phyloP scores from a whole-genome alignment of 768 basidiomycete genomes.

The Boletus speciosus region DNA sequence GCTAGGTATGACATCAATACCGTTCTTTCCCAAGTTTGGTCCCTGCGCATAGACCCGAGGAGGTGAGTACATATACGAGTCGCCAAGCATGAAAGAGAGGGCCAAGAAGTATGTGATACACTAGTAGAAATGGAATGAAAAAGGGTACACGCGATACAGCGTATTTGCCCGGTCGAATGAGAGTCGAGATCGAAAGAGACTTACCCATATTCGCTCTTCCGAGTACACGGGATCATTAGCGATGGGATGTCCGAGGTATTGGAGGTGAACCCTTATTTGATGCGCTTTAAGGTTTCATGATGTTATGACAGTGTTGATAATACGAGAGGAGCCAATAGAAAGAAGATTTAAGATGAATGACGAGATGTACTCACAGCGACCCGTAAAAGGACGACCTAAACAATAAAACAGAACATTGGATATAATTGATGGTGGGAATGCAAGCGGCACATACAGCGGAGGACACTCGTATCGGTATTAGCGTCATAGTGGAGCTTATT shows the following conservation, averaged over 20 bases:
- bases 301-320: constrained; percentile 6
- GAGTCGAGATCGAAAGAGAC: constrained; percentile 10
- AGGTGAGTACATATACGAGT: background rate
- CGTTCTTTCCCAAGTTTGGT: constrained; percentile 67
- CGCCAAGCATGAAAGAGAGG: background rate
- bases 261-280: constrained; percentile 95
- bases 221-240: constrained; percentile 96
- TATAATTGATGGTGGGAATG: background rate
- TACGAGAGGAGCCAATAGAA: background rate
- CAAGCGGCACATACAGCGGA: constrained; percentile 58
- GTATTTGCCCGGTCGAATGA: background rate
- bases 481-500: constrained; percentile 76
- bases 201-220: constrained; percentile 71
- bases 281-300: constrained; percentile 57
- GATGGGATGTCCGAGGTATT: constrained; percentile 90
- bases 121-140: background rate
- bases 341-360: background rate
- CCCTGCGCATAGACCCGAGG: constrained; percentile 44
- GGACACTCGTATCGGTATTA: constrained; percentile 77
- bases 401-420: background rate
- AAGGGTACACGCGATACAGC: background rate
- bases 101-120: background rate
- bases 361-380: constrained; percentile 65
- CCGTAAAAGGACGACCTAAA: constrained; percentile 82
- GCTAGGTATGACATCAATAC: constrained; percentile 72